Evolutionary conservation across 441 rosid species (phyloP), one percentile per base, ranked within the genome.

Genomic region (Dalechampia spathulata): DNA sequence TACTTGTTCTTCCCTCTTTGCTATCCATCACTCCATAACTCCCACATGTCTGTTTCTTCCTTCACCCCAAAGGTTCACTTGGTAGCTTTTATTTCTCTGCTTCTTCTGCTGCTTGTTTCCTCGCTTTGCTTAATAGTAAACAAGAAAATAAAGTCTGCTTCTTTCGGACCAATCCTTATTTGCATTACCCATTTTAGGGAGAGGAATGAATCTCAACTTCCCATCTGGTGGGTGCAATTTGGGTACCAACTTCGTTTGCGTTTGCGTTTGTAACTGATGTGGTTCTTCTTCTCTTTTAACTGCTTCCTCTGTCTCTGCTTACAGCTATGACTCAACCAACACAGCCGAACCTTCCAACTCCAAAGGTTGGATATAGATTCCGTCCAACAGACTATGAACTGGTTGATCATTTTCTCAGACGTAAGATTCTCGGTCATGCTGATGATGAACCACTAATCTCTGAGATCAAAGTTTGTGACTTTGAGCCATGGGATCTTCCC

Each of bases 401-500:
- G 58, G 23, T 79, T 39, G 2, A 4, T 20, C 15, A 52, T 37
- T 70, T 54, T 42, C 60, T 79, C 4, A 16, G 14, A 15, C 23
- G 13, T 10, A 75, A 71, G 66, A 49, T 64, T 22, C 38, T 11
- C 1, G 68, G 68, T 23, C 0, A 22, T 22, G 32, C 43, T 20
- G 5, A 41, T 28, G 30, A 14, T 6, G 55, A 45, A 16, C 34
- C 8, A 1, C 11, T 21, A 1, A 60, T 81, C 27, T 9, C 44
- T 5, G 76, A 64, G 48, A 38, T 78, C 17, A 67, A 72, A 38
- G 30, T 82, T 41, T 73, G 64, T 66, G 48, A 44, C 30, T 67
- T 7, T 6, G 92, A 84, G 49, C 88, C 90, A 11, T 70, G 65
- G 78, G 58, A 78, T 1, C 52, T 83, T 17, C 78, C 71, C 0